A percentile compares a stretch with the other conserved stretches of the same genome.
phyloP scores from a whole-genome alignment of 2,329 filamentous ascomycete species.

The Diaporthe sp. region DNA sequence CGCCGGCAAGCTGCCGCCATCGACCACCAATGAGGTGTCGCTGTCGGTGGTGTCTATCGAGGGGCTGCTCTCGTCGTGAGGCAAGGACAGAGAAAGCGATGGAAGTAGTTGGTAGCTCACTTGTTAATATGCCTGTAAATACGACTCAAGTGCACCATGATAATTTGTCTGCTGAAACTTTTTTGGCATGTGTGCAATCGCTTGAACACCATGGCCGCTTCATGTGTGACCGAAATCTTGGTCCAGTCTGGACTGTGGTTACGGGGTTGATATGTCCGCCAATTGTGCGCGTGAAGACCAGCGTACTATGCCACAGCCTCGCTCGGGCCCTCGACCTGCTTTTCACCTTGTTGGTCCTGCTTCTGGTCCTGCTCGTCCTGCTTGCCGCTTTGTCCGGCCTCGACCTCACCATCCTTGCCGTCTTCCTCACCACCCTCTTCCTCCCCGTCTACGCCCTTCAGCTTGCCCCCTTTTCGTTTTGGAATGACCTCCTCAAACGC shows the following conservation, averaged over 20 bases:
- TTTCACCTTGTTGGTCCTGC: not conserved
- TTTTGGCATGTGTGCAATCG: not conserved
- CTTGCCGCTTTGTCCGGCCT: conserved; percentile 16
- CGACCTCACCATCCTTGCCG: conserved; percentile 10
- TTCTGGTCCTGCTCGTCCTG: conserved; percentile 7
- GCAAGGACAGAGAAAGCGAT: not conserved
- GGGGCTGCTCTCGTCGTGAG: conserved; percentile 34
- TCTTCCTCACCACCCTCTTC: conserved; percentile 35
- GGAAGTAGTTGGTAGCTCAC: not conserved
- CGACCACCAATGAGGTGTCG: conserved; percentile 59
- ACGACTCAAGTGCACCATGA: not conserved
- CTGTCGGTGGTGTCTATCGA: conserved; percentile 51
- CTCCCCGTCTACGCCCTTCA: conserved; percentile 62
- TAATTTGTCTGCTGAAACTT: not conserved
- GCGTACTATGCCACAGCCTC: conserved; percentile 11
- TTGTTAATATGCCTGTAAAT: conserved; percentile 13
- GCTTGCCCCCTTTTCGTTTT: conserved; percentile 84
- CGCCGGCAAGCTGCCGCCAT: conserved; percentile 60
- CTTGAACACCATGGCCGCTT: not conserved
- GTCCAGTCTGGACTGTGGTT: not conserved
- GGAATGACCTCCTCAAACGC: conserved; percentile 92
- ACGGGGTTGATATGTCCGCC: not conserved
- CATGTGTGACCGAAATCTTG: not conserved
- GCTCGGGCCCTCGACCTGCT: not conserved
- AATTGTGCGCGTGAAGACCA: too few relatives aligned